Conservation (phyloP, 2,329 filamentous ascomycete species). For the Sclerotiophoma versabilis region DNA sequence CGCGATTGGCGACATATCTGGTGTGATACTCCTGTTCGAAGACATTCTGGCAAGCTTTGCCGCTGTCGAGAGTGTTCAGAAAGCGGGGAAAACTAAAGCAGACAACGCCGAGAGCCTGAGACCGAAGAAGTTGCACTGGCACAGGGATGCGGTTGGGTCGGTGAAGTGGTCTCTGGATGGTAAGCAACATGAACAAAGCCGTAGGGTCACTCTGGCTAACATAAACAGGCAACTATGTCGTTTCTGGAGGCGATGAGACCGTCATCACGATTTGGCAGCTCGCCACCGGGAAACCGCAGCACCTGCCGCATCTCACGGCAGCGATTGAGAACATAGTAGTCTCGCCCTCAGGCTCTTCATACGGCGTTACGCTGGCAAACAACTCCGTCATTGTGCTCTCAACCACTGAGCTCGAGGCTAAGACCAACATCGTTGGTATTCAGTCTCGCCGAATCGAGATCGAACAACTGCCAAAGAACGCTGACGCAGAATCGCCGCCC, state of each 20-base stretch:
- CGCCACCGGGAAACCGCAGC: constrained; percentile 81
- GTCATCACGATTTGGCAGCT: constrained; percentile 93
- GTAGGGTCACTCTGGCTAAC: constrained; percentile 4
- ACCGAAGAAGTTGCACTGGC: constrained; percentile 84
- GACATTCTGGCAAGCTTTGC: constrained; percentile 70
- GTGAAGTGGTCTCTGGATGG: constrained; percentile 94
- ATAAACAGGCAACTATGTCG: constrained; percentile 79
- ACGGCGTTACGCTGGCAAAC: constrained; percentile 84
- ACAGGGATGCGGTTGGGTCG: constrained; percentile 80
- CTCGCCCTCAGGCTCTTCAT: constrained; percentile 79
- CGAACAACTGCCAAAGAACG: constrained; percentile 35
- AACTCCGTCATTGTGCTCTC: constrained; percentile 92
- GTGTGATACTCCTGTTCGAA: constrained; percentile 81
- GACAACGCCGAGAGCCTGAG: constrained; percentile 52
- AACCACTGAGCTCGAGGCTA: constrained; percentile 86
- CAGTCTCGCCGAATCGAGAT: constrained; percentile 59
- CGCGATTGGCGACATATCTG: constrained; percentile 76
- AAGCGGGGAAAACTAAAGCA: constrained; percentile 30
- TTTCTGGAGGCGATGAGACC: constrained; percentile 91
- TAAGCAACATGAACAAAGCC: constrained; percentile 51
- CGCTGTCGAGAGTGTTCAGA: constrained; percentile 51
- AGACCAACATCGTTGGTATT: constrained; percentile 82
- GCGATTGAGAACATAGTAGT: constrained; percentile 85
- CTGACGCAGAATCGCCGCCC: constrained; percentile 26
- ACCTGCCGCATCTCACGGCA: constrained; percentile 87